A percentile compares a stretch with the other conserved stretches of the same genome.
Conservation (phyloP, 768 basidiomycete species). For the Amanita rimosa region DNA sequence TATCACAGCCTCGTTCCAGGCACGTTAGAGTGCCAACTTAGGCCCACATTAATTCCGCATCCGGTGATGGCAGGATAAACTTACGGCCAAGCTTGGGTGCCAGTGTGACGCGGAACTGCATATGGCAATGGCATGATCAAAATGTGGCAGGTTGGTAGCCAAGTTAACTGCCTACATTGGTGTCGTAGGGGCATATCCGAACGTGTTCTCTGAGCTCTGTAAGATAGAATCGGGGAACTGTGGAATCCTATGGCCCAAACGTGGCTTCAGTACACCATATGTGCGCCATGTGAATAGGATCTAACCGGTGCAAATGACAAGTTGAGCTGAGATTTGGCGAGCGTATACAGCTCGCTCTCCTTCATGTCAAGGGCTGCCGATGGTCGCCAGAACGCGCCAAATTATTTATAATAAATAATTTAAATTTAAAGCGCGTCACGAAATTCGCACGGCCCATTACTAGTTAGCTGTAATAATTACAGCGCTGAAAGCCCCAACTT, state of each 20-base stretch:
- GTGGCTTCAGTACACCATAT: background rate
- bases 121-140: background rate
- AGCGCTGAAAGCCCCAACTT: conserved; percentile 13
- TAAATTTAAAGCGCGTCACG: background rate
- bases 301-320: background rate
- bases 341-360: background rate
- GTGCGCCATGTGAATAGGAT: background rate
- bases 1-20: conserved; percentile 34
- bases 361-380: background rate
- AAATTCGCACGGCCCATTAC: background rate
- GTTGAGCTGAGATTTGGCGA: conserved; percentile 1
- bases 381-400: background rate
- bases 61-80: conserved; percentile 11
- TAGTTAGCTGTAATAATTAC: background rate
- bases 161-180: conserved; percentile 16
- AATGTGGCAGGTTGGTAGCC: background rate
- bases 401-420: no score
- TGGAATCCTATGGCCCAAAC: background rate
- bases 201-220: conserved; percentile 23
- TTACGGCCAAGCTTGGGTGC: conserved; percentile 28
- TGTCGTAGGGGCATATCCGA: conserved; percentile 20
- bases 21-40: conserved; percentile 33
- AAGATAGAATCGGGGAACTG: conserved; percentile 23
- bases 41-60: conserved; percentile 1
- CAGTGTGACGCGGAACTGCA: conserved; percentile 26